Evolutionary conservation across 257 asterid genomes (phyloP), one percentile per base, ranked within the genome.

Genomic region (Solanum clarkiae): DNA sequence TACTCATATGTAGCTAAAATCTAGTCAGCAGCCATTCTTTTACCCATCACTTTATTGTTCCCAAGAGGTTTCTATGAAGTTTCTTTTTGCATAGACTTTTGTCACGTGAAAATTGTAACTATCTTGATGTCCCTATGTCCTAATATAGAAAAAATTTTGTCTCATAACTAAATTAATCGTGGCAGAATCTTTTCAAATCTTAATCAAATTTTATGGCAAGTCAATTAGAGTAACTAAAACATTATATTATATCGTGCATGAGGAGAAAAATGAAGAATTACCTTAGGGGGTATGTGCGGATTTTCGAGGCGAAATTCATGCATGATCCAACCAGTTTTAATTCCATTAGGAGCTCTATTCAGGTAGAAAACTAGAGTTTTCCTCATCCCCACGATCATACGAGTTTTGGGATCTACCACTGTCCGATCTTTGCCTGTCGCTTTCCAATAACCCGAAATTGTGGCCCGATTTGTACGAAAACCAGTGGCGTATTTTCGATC

Each of bases 241-340:
- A 32, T 32, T 32, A 49, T 3, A 49, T 49, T 5, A 3, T 62
- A 62, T 22, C 5, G 4, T 22, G 69, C 42, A 26, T 14, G 20
- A 15, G 20, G 12, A 63, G 11, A 72, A 20, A 4, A 10, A 6
- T 11, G 3, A 51, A 20, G 16, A 85, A n/a, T 24, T 65, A 95
- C 98, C 98, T 95, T 93, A 32, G 98, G 98, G 83, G 99, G 99
- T 47, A 91, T 56, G 54, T 86, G 90, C 60, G 95, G 97, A 83
- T 92, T 92, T 62, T 95, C 95, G 0, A 95, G 92, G 69, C 99
- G 97, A 85, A 93, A 95, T 86, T 95, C 99, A 84, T 94, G 98
- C 98, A 94, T 94, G 84, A 95, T 93, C 99, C 99, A 95, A 62
- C 92, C 97, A 14, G 95, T 92, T 88, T 95, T 95, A 82, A 90